Conservation (phyloP, 1,284 basidiomycete genomes). For the Sparassis latifolia region DNA sequence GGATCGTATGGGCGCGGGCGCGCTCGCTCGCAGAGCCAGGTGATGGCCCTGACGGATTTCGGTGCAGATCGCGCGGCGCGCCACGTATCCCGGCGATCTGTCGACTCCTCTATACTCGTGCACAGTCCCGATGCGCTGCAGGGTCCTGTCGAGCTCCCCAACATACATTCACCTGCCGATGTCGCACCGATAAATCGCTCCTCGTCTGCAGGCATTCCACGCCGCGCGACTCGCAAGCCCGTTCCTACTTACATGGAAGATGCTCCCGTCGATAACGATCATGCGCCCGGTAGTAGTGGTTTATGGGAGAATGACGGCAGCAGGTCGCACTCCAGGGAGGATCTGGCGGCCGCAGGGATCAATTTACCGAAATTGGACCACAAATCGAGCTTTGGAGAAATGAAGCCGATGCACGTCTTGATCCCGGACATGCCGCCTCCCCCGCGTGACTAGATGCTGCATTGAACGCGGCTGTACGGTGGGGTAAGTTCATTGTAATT, state of each 20-base stretch:
- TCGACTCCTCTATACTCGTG: slow-evolving; percentile 5
- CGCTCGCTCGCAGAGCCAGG: slow-evolving; percentile 13
- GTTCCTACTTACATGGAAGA: slow-evolving; percentile 32
- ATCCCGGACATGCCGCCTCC: slow-evolving; percentile 27
- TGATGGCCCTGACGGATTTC: slow-evolving; percentile 20
- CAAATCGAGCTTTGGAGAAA: slow-evolving; percentile 26
- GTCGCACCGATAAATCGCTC: slow-evolving; percentile 15
- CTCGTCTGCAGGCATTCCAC: slow-evolving; percentile 9
- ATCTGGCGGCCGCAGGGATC: slow-evolving; percentile 15
- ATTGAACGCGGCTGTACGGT: no score
- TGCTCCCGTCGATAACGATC: neutral
- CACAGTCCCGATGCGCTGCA: neutral
- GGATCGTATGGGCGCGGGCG: slow-evolving; percentile 10
- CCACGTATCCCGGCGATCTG: slow-evolving; percentile 10
- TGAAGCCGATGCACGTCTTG: slow-evolving; percentile 27
- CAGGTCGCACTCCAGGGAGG: slow-evolving; percentile 18
- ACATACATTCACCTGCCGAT: neutral
- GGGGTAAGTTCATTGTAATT: no score
- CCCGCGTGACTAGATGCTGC: neutral
- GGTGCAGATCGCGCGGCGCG: slow-evolving; percentile 8
- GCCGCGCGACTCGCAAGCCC: slow-evolving; percentile 32
- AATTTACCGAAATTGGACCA: slow-evolving; percentile 23
- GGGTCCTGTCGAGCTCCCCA: neutral
- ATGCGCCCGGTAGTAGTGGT: neutral
- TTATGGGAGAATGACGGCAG: neutral